Base-by-base conservation (phyloP, 345 rosid species). In the Aquilaria sinensis region DNA sequence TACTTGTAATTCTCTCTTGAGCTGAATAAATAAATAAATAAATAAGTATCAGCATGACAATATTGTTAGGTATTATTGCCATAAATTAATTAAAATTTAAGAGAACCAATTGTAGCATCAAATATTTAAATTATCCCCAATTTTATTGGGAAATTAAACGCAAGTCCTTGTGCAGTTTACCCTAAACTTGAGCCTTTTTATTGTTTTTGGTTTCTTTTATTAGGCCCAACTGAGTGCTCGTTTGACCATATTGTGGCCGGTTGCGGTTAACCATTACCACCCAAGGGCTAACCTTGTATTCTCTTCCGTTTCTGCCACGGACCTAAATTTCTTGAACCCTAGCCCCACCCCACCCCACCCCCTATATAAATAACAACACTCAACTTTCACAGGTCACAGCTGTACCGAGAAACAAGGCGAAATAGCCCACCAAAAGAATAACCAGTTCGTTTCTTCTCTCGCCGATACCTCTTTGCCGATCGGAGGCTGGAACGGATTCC, bases 401-500 rank as follows among this genome's bases (percentile, higher is more conserved):
- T 34, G 23, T 16, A 0, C 23, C 23, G 23, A 16, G 23, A 16
- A 16, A 16, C 23, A 16, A 16, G 23, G 0, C 23, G 23, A 16
- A 16, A 0, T 16, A 52, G 37, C 49, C 52, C 3, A 2, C 4
- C 37, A 12, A 1, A 5, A 43, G 30, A 4, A 23, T 51, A 12
- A 15, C 3, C 16, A 30, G 6, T 3, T 8, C 43, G 33, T 30
- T 51, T 1, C 34, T 29, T 10, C 12, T 9, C 41, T 13, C 43
- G 23, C 23, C 6, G 13, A 12, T 50, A 14, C 31, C 45, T 16
- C 43, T 52, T 2, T 5, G 34, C 34, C 66, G 9, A 2, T 3
- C 32, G 9, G 56, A 50, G 34, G 55, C 75, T 67, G 71, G 72
- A 70, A 61, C 30, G 66, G 14, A 16, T 60, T 2, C 49, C 61